Percentiles rank a stretch among this genome's conserved stretches.
Evolutionary conservation across 2,329 filamentous ascomycete species (phyloP).

Genomic region (Pyricularia sp.): DNA sequence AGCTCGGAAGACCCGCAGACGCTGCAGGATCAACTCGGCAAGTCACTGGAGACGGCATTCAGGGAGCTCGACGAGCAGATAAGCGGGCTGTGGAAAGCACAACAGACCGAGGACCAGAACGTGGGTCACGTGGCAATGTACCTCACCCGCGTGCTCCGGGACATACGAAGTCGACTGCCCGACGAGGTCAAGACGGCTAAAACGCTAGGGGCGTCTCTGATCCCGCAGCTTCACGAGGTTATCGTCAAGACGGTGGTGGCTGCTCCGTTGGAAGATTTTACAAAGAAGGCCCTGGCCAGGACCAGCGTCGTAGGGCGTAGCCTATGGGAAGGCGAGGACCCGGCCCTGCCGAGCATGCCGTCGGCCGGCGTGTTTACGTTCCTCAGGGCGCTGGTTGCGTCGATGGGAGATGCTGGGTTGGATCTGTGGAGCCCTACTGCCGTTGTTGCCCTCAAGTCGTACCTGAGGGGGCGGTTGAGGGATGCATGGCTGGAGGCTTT

Average conservation of each 20-base stretch:
- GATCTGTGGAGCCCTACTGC: constrained; percentile 76
- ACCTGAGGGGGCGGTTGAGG: constrained; percentile 41
- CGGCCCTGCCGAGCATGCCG: constrained; percentile 67
- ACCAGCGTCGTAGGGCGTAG: constrained; percentile 49
- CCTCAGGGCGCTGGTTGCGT: constrained; percentile 51
- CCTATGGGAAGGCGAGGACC: constrained; percentile 68
- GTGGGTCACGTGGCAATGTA: constrained; percentile 48
- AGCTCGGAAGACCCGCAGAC: constrained; percentile 48
- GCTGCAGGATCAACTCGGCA: constrained; percentile 23
- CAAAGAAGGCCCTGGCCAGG: constrained; percentile 28
- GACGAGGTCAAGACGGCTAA: constrained; percentile 33
- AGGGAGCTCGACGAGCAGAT: constrained; percentile 46
- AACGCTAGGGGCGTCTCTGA: constrained; percentile 48
- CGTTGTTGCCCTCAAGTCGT: constrained; percentile 51
- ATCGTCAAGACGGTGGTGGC: constrained; percentile 46
- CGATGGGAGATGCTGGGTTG: constrained; percentile 61
- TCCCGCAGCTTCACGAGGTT: constrained; percentile 54
- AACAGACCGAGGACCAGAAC: constrained; percentile 28
- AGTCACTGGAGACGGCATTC: constrained; percentile 23
- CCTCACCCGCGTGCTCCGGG: constrained; percentile 63
- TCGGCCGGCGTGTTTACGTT: constrained; percentile 67
- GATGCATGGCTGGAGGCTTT: constrained; percentile 36
- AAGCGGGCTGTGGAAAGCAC: constrained; percentile 33
- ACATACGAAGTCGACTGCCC: constrained; percentile 60
- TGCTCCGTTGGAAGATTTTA: constrained; percentile 38